These are phyloP conservation scores for Cytospora schulzeri DNA, from an alignment of 2,329 filamentous ascomycete genomes.

Conservation along the genomic window DNA sequence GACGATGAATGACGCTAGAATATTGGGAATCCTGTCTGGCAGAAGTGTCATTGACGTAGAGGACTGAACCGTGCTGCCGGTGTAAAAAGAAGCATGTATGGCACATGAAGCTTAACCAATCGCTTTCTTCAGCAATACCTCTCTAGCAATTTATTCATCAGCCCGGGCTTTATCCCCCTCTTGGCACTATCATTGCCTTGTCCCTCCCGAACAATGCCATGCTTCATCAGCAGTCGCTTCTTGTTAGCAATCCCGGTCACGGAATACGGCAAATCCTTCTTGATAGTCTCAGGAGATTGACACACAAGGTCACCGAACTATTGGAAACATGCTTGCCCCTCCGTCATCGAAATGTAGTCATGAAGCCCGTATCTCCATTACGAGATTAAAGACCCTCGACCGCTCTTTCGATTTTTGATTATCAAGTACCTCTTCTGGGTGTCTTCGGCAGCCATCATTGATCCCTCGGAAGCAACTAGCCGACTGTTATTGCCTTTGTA, in stretches of 20 bases:
- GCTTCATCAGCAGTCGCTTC: neutral
- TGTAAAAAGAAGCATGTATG: neutral
- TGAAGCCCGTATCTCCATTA: neutral
- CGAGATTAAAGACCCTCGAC: neutral
- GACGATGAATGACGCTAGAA: neutral
- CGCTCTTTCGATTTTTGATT: constrained; percentile 1
- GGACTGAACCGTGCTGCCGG: neutral
- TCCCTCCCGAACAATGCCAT: neutral
- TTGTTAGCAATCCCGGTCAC: neutral
- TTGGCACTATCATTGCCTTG: neutral
- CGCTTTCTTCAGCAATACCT: neutral
- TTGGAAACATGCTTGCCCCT: neutral
- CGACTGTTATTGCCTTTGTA: constrained; percentile 1
- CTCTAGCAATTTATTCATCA: neutral
- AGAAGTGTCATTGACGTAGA: neutral
- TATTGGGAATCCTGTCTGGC: neutral
- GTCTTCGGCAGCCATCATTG: neutral
- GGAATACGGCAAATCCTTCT: neutral
- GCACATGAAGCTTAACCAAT: neutral
- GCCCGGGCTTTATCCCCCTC: neutral
- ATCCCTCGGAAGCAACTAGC: constrained; percentile 4
- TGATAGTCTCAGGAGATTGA: neutral
- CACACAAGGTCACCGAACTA: neutral
- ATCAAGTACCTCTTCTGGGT: neutral
- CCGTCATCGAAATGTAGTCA: neutral